Percentiles rank a stretch among this genome's conserved stretches.
Conservation (phyloP, 345 rosid genomes). For the Geranium brycei region DNA sequence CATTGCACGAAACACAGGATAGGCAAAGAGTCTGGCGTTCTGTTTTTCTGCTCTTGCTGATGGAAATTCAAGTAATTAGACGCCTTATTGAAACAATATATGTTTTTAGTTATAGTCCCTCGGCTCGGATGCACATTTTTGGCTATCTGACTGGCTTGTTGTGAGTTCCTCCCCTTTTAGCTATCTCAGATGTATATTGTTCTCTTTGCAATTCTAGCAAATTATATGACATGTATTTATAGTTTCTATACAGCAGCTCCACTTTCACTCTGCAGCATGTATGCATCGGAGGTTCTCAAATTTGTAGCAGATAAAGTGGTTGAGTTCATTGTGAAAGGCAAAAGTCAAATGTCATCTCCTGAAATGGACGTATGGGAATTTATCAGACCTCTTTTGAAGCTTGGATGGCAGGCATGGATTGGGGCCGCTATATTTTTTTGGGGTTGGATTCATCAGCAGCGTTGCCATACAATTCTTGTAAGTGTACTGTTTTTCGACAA, state of each 20-base stretch:
- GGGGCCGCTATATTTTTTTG: conserved; percentile 49
- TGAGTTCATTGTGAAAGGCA: conserved; percentile 34
- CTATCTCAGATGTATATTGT: no score
- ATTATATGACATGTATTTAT: neutral
- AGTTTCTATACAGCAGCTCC: conserved; percentile 54
- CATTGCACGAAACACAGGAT: conserved; percentile 30
- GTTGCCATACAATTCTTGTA: conserved; percentile 58
- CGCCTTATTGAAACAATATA: conserved; percentile 49
- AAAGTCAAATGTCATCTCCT: conserved; percentile 15
- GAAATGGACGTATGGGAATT: conserved; percentile 27
- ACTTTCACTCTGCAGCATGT: conserved; percentile 42
- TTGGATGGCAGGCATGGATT: conserved; percentile 47
- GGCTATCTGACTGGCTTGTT: conserved; percentile 45
- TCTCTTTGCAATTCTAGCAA: no score
- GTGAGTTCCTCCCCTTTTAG: conserved; percentile 32
- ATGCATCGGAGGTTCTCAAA: conserved; percentile 28
- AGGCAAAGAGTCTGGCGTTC: conserved; percentile 36
- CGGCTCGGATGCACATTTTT: conserved; percentile 50
- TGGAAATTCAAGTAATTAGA: conserved; percentile 62
- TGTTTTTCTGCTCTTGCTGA: conserved; percentile 47
- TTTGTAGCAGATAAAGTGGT: conserved; percentile 25
- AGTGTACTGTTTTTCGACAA: conserved; percentile 1
- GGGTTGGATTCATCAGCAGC: conserved; percentile 68
- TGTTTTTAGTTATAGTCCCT: conserved; percentile 48
- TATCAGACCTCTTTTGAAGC: conserved; percentile 31